These are phyloP conservation scores for Amaranthus tricolor DNA, from an alignment of 179 eudicot species.

Conservation along the genomic window DNA sequence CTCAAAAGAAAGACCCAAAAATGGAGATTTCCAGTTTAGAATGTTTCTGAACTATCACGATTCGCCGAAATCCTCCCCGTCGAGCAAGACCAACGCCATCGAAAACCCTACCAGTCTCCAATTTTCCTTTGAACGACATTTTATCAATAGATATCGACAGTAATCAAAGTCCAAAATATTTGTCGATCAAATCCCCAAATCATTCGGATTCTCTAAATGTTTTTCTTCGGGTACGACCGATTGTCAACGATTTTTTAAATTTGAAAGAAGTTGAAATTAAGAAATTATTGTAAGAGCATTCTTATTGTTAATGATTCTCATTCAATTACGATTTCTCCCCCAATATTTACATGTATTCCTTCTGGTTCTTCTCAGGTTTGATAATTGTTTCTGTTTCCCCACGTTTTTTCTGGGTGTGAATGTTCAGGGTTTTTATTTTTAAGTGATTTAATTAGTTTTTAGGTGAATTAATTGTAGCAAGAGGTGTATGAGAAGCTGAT, in stretches of 20 bases:
- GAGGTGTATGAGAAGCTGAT: conserved; percentile 72
- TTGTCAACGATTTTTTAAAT: conserved; percentile 1
- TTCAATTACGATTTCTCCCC: conserved; percentile 64
- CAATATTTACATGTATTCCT: conserved; percentile 57
- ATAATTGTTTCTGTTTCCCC: background rate
- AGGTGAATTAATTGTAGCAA: conserved; percentile 31
- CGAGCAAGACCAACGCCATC: conserved; percentile 52
- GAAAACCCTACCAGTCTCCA: conserved; percentile 28
- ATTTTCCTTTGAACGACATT: conserved; percentile 46
- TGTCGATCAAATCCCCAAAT: conserved; percentile 17
- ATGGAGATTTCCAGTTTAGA: too few species aligned
- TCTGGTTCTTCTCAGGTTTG: conserved; percentile 65
- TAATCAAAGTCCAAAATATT: background rate
- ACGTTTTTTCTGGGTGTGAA: background rate
- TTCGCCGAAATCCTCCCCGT: conserved; percentile 71
- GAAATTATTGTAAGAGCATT: conserved; percentile 36
- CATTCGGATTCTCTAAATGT: conserved; percentile 46
- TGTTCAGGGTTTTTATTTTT: background rate
- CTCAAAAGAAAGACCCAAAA: too few species aligned
- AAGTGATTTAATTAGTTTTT: too few species aligned
- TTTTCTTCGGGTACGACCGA: conserved; percentile 56
- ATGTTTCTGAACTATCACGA: too few species aligned
- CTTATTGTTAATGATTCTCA: conserved; percentile 41
- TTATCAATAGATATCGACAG: conserved; percentile 31
- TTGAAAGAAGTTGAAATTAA: conserved; percentile 7